Evolutionary conservation across 768 basidiomycete species (phyloP).

Genomic region (Galerina sulciceps): DNA sequence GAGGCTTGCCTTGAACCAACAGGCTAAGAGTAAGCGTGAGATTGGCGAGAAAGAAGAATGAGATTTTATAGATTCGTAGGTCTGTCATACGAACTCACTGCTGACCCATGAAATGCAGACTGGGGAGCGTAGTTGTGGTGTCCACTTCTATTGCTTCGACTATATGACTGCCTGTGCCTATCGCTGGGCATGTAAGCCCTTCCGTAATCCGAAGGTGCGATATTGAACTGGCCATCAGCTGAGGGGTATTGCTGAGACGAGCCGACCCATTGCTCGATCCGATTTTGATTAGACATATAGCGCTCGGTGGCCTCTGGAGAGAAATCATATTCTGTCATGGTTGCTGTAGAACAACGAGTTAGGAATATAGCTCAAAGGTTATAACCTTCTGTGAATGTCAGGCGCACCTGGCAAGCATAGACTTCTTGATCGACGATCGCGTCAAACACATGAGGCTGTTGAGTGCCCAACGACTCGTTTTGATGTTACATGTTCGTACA

Average conservation of each 20-base stretch:
- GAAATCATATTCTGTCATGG: conserved; percentile 25
- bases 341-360: not conserved
- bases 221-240: conserved; percentile 6
- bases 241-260: conserved; percentile 6
- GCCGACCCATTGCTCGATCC: conserved; percentile 13
- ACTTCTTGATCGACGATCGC: not conserved
- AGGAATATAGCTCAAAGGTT: not conserved
- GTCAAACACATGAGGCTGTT: not conserved
- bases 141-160: not conserved
- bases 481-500: not conserved
- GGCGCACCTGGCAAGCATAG: not conserved
- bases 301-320: conserved; percentile 15
- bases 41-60: too few species aligned
- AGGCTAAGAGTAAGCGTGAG: not conserved
- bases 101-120: not conserved
- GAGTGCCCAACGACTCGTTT: too few species aligned
- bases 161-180: not conserved
- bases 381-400: not conserved
- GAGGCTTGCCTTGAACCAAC: not conserved
- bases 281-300: conserved; percentile 13
- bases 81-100: not conserved
- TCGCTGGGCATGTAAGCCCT: not conserved
- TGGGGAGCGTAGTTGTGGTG: not conserved
- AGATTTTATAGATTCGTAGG: too few species aligned
- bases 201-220: not conserved